Evolutionary conservation across 2,329 filamentous ascomycete species (phyloP).

Genomic region (Bipolaris gigantea): DNA sequence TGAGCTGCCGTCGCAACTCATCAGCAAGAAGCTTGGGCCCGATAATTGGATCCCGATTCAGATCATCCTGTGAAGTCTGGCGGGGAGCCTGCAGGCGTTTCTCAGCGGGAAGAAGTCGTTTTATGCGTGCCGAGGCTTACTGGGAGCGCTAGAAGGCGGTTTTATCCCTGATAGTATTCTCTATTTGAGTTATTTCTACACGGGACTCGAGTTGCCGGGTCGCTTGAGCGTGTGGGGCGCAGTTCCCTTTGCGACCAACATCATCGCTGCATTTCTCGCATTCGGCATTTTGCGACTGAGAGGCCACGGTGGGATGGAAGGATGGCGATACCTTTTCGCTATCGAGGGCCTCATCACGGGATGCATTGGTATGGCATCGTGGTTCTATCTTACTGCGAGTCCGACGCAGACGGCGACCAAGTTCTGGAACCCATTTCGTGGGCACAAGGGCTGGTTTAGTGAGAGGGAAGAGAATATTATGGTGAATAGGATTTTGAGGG

Average conservation of each 20-base stretch:
- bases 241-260: constrained; percentile 59
- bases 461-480: constrained; percentile 70
- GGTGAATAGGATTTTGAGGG: constrained; percentile 63
- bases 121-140: constrained; percentile 48
- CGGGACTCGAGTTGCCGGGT: constrained; percentile 66
- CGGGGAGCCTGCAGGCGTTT: constrained; percentile 69
- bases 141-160: constrained; percentile 51
- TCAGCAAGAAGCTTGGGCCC: constrained; percentile 52
- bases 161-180: constrained; percentile 68
- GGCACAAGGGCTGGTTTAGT: constrained; percentile 66
- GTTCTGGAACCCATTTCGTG: constrained; percentile 52
- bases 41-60: constrained; percentile 50
- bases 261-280: constrained; percentile 60
- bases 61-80: constrained; percentile 51
- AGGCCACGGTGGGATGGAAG: constrained; percentile 54
- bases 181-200: constrained; percentile 77
- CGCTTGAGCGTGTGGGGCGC: constrained; percentile 72
- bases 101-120: constrained; percentile 56
- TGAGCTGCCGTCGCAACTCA: constrained; percentile 52
- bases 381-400: constrained; percentile 49
- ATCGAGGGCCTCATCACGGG: constrained; percentile 46
- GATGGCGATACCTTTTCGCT: constrained; percentile 61
- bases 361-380: constrained; percentile 42
- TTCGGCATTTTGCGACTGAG: constrained; percentile 57
- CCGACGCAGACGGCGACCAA: constrained; percentile 66